Percentiles rank a stretch among this genome's conserved stretches.
Evolutionary conservation across 257 asterid species (phyloP).

Genomic region (Salvia splendens): DNA sequence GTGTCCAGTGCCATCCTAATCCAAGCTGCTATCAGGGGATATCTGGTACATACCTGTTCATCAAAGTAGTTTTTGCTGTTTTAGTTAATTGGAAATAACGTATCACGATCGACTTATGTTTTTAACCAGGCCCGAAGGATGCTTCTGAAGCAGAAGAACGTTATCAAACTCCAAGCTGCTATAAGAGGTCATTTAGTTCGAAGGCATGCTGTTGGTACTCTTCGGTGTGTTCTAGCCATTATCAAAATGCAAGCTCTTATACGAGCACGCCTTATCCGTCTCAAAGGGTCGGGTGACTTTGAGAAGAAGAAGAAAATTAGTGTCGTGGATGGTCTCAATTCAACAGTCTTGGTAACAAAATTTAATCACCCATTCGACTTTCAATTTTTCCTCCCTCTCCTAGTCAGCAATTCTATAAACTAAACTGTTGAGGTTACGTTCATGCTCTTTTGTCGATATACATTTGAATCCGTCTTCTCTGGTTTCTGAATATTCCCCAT

Average conservation of each 20-base stretch:
- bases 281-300: constrained; percentile 36
- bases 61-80: not conserved
- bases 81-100: constrained; percentile 16
- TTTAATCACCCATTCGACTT: constrained; percentile 20
- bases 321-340: constrained; percentile 30
- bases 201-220: constrained; percentile 81
- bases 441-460: not conserved
- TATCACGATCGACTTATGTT: constrained; percentile 13
- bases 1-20: constrained; percentile 57
- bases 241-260: constrained; percentile 85
- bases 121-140: constrained; percentile 60
- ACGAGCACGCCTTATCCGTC: constrained; percentile 62
- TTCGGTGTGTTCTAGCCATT: constrained; percentile 87
- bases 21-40: constrained; percentile 72
- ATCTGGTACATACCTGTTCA: constrained; percentile 55
- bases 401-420: not conserved
- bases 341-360: constrained; percentile 30
- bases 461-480: constrained; percentile 21
- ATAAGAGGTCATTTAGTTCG: constrained; percentile 92
- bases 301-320: constrained; percentile 36
- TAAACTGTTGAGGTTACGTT: constrained; percentile 3
- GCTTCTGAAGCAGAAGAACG: constrained; percentile 56
- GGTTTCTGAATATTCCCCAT: not conserved
- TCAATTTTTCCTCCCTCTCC: constrained; percentile 3
- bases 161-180: constrained; percentile 82